phyloP scores from a whole-genome alignment of 169 alveolate species.

The Eimeria tenella region DNA sequence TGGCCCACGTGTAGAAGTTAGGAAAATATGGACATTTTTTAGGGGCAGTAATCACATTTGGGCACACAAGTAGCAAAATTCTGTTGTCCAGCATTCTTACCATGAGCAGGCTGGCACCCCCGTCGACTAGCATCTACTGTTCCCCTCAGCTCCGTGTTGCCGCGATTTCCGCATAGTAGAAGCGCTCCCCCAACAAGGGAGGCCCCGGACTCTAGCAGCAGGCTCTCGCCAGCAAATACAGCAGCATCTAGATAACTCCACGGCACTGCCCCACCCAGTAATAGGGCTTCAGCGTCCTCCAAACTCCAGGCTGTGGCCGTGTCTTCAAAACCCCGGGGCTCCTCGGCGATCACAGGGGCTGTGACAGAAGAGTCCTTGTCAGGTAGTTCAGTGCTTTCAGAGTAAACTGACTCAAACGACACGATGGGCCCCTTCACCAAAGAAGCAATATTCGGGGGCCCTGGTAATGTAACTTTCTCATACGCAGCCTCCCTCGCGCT shows the following conservation, averaged over 20 bases:
- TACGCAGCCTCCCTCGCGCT: background rate
- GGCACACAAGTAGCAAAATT: too few species aligned
- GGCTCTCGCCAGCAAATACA: slow-evolving; percentile 18
- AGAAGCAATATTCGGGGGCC: background rate
- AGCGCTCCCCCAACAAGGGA: slow-evolving; percentile 53
- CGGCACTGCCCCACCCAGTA: slow-evolving; percentile 4
- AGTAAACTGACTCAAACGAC: background rate
- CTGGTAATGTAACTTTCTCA: background rate
- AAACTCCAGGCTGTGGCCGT: background rate
- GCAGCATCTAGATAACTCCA: slow-evolving; percentile 52
- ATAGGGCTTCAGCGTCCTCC: background rate
- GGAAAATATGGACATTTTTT: too few species aligned
- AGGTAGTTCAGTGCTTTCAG: background rate
- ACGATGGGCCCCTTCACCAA: background rate
- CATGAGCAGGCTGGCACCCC: slow-evolving; percentile 59
- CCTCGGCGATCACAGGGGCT: background rate
- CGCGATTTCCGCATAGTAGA: slow-evolving; percentile 17
- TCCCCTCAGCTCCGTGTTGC: slow-evolving; percentile 26
- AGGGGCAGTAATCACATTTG: too few species aligned
- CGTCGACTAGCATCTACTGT: slow-evolving; percentile 48
- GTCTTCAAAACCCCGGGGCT: background rate
- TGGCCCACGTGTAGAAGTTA: too few species aligned
- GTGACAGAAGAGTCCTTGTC: background rate
- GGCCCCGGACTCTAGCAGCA: slow-evolving; percentile 39
- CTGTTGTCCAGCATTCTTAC: background rate